Conservation (phyloP, 169 alveolate genomes). For the Plasmodium coatneyi region DNA sequence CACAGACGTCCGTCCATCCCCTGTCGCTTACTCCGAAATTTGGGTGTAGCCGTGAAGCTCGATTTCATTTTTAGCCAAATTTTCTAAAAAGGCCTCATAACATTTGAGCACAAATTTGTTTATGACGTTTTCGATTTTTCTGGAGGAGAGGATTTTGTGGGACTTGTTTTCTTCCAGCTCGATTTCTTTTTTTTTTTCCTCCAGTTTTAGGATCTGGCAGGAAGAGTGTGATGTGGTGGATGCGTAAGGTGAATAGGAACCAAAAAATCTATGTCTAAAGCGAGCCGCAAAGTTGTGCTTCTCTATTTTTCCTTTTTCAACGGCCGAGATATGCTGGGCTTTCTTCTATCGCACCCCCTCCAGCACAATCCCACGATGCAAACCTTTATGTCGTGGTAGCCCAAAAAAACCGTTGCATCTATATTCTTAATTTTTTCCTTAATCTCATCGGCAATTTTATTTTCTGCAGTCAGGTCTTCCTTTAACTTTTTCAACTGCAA, state of each 20-base stretch:
- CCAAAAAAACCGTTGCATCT: slow-evolving; percentile 38
- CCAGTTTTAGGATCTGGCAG: slow-evolving; percentile 28
- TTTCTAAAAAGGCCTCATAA: slow-evolving; percentile 30
- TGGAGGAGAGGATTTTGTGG: slow-evolving; percentile 14
- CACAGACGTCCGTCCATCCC: not conserved
- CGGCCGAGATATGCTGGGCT: not conserved
- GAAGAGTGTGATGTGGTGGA: not conserved
- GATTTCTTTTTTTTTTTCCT: slow-evolving; percentile 61
- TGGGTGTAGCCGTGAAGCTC: slow-evolving; percentile 6
- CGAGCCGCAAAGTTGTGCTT: not conserved
- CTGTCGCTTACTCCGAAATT: not conserved
- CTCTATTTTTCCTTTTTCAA: not conserved
- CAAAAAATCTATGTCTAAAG: not conserved
- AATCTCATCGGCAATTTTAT: slow-evolving; percentile 44
- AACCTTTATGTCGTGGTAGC: slow-evolving; percentile 69
- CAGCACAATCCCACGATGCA: not conserved
- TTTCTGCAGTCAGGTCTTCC: slow-evolving; percentile 4
- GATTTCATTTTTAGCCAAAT: slow-evolving; percentile 27
- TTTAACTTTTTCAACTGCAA: slow-evolving; percentile 32
- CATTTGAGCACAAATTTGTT: slow-evolving; percentile 59
- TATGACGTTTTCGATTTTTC: slow-evolving; percentile 56
- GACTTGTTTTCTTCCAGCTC: slow-evolving; percentile 53
- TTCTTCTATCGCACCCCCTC: not conserved
- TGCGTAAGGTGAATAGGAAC: not conserved
- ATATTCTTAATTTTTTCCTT: slow-evolving; percentile 25